A percentile compares a stretch with the other conserved stretches of the same genome.
phyloP scores from a whole-genome alignment of 139 green algal genomes.

The Chlorella sorokiniana region DNA sequence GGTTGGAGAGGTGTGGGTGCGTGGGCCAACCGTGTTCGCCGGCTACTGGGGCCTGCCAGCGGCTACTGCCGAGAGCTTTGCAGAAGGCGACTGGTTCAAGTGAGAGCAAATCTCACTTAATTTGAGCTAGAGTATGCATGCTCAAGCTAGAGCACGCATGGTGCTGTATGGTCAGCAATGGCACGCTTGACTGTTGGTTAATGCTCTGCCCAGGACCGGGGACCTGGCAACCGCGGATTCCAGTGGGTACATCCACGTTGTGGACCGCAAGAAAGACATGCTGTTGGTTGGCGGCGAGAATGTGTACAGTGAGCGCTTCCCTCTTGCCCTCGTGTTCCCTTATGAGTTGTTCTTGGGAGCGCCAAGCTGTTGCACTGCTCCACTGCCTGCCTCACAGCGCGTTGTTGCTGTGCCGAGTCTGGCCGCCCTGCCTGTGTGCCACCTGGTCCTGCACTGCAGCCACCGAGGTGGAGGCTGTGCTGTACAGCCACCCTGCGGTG shows the following conservation, averaged over 20 bases:
- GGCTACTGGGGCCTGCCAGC: conserved; percentile 60
- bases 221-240: conserved; percentile 63
- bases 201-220: conserved; percentile 58
- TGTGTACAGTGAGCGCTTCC: conserved; percentile 74
- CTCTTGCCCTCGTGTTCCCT: not conserved
- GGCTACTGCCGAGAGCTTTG: conserved; percentile 62
- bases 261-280: conserved; percentile 93
- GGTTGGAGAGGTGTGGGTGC: conserved; percentile 74
- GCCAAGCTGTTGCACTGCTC: not conserved
- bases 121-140: not conserved
- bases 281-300: conserved; percentile 84
- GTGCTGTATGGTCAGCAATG: too few relatives aligned
- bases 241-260: conserved; percentile 76
- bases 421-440: not conserved
- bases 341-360: not conserved
- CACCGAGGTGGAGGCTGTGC: conserved; percentile 77
- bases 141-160: not conserved
- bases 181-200: too few relatives aligned
- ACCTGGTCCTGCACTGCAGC: conserved; percentile 1
- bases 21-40: conserved; percentile 79
- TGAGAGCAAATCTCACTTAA: conserved; percentile 6
- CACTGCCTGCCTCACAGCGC: not conserved
- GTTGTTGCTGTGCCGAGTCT: not conserved
- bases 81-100: conserved; percentile 71
- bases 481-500: conserved; percentile 71